Conservation (phyloP, 495 filamentous ascomycete genomes). For the Lasiosphaeria hispida region DNA sequence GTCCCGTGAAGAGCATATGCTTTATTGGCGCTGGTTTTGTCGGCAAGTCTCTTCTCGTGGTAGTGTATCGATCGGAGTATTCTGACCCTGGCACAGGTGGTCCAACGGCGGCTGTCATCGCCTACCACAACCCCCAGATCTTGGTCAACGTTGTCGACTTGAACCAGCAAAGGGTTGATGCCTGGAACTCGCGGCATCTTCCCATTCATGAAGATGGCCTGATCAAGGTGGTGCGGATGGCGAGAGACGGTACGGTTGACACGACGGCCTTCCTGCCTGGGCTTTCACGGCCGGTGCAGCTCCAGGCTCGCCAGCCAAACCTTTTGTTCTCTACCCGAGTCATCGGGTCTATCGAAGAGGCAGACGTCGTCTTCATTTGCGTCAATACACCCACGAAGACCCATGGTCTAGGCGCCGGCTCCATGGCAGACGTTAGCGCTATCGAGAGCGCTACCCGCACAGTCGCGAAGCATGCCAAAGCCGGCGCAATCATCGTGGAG, state of each 20-base stretch:
- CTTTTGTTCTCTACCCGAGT: constrained; percentile 72
- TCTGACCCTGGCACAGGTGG: constrained; percentile 50
- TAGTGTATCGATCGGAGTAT: neutral
- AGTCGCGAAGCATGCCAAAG: constrained; percentile 63
- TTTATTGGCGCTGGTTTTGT: constrained; percentile 35
- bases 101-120: constrained; percentile 73
- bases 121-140: constrained; percentile 66
- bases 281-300: constrained; percentile 14
- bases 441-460: constrained; percentile 68
- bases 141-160: constrained; percentile 70
- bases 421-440: constrained; percentile 68
- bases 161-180: constrained; percentile 59
- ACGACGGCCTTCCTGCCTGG: constrained; percentile 22
- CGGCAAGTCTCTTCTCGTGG: constrained; percentile 22
- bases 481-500: constrained; percentile 75
- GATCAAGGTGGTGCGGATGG: constrained; percentile 60
- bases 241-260: constrained; percentile 55
- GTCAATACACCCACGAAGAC: constrained; percentile 82
- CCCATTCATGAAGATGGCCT: constrained; percentile 79
- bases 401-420: constrained; percentile 65
- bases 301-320: constrained; percentile 50
- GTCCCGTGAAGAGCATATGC: constrained; percentile 46
- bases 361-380: constrained; percentile 74
- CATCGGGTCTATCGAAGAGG: constrained; percentile 56
- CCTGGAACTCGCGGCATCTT: constrained; percentile 70